Evolutionary conservation across 495 filamentous ascomycete genomes (phyloP), one percentile per base, ranked within the genome.

Genomic region (Aspergillus haitiensis): DNA sequence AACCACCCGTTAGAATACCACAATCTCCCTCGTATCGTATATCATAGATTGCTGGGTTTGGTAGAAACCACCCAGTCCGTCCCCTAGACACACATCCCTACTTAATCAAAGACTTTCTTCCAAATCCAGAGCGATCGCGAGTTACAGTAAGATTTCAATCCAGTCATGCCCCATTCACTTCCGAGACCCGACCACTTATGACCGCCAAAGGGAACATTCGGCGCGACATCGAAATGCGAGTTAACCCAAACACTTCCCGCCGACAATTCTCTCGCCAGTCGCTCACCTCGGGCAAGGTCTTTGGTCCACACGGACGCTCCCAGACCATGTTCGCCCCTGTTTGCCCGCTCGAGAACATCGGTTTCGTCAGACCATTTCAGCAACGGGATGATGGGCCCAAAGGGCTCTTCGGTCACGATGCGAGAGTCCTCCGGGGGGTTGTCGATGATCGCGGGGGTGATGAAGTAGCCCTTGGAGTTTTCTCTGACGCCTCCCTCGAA

Each of bases 141-240:
- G 55, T 88, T 84, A 51, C 74, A 78, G 64, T 84, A 89, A n/a
- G 73, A 72, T 58, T 84, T 69, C 61, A 88, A 62, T 2, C 87
- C 87, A 54, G 79, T 77, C 56, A 76, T 71, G 2, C 82, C 82
- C 72, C 84, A 83, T 70, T 88, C 87, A 15, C 81, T 81, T 4
- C 87, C 87, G 57, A 87, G 81, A 1, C 88, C 87, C 58, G 78
- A 83, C 60, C 86, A 77, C 77, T 89, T 88, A 67, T 84, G 80
- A 13, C 87, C 87, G 13, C 74, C 80, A 64, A 89, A 89, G 51
- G 80, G 81, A 1, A 78, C 81, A 58, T 77, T 78, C 16, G 81
- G 81, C 12, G 67, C 73, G 0, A 76, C 70, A 59, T 78, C 75
- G 63, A 83, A 80, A 44, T 70, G 72, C 5, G 64, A 64, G 52